These are phyloP conservation scores for Ophiostoma himal-ulmi DNA, from an alignment of 2,329 filamentous ascomycete species.

Conservation along the genomic window DNA sequence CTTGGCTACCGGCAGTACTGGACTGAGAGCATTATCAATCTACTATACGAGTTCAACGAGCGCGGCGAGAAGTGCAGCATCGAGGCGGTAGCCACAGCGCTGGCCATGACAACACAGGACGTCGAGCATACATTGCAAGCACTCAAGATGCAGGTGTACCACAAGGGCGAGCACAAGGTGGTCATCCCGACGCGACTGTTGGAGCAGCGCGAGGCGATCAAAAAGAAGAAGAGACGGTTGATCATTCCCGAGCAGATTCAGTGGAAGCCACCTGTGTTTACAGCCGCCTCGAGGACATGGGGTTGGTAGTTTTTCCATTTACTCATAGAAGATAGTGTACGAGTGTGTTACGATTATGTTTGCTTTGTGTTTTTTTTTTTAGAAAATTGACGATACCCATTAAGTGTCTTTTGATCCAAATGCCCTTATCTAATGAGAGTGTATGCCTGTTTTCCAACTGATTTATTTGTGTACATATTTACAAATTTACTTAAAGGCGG, in stretches of 20 bases:
- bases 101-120: slow-evolving; percentile 96
- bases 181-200: slow-evolving; percentile 82
- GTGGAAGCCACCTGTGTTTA: slow-evolving; percentile 96
- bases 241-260: slow-evolving; percentile 76
- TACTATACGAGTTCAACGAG: slow-evolving; percentile 69
- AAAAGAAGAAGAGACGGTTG: slow-evolving; percentile 65
- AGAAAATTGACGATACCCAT: slow-evolving; percentile 10
- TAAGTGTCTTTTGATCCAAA: background rate
- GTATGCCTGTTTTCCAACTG: background rate
- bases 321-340: background rate
- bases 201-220: slow-evolving; percentile 71
- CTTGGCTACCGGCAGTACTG: slow-evolving; percentile 95
- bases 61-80: slow-evolving; percentile 70
- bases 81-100: slow-evolving; percentile 69
- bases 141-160: slow-evolving; percentile 90
- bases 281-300: slow-evolving; percentile 84
- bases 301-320: slow-evolving; percentile 61
- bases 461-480: background rate
- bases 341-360: background rate
- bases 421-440: background rate
- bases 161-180: slow-evolving; percentile 94
- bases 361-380: background rate
- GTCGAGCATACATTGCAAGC: slow-evolving; percentile 93
- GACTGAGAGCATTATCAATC: slow-evolving; percentile 88
- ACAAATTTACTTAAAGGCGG: slow-evolving; percentile 20